These are phyloP conservation scores for Coffea canephora DNA, from an alignment of 257 asterid genomes.

Conservation along the genomic window DNA sequence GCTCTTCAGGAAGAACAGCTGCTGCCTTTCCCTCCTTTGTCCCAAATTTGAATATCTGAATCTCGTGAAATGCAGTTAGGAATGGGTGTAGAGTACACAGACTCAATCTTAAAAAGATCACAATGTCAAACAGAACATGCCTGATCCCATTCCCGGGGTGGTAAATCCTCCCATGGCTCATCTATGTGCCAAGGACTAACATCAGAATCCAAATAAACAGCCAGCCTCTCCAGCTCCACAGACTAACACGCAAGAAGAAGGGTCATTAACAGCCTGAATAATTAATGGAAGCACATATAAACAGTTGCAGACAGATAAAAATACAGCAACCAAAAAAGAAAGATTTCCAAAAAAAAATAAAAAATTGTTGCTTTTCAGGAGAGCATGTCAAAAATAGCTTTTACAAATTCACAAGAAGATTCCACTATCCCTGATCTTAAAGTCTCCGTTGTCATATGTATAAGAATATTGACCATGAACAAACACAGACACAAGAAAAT, in stretches of 20 bases:
- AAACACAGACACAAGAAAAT: background rate
- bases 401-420: background rate
- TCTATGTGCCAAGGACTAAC: conserved; percentile 67
- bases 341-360: background rate
- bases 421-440: background rate
- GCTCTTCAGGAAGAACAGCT: conserved; percentile 41
- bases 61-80: conserved; percentile 22
- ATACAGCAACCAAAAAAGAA: background rate
- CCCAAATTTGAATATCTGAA: conserved; percentile 82
- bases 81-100: conserved; percentile 19
- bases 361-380: background rate
- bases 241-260: conserved; percentile 46
- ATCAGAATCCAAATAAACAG: conserved; percentile 87
- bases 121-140: conserved; percentile 38
- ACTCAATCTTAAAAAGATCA: conserved; percentile 14
- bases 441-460: background rate
- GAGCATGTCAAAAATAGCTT: background rate
- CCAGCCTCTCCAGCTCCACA: conserved; percentile 84
- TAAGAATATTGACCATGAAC: background rate
- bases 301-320: background rate
- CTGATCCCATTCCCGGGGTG: conserved; percentile 86
- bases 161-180: conserved; percentile 79
- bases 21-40: conserved; percentile 78
- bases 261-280: conserved; percentile 12
- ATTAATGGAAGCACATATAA: conserved; percentile 3